Percentiles rank a stretch among this genome's conserved stretches.
Evolutionary conservation across 257 asterid genomes (phyloP).

Genomic region (Solanum arcanum): DNA sequence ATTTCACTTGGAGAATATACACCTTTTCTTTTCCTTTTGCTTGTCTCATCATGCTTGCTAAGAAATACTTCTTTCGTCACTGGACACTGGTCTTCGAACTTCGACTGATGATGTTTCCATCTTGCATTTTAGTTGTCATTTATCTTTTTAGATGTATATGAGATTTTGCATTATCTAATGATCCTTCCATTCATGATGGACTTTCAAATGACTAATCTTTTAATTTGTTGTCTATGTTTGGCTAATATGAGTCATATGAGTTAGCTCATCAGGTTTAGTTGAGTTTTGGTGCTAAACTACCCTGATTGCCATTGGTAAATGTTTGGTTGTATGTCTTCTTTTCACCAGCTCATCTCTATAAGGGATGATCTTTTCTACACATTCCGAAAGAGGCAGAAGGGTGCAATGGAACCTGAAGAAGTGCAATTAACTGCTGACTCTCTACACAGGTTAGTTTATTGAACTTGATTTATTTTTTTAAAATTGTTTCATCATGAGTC

Average conservation of each 20-base stretch:
- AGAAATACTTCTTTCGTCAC: background rate
- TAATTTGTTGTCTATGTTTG: background rate
- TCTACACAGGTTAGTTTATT: slow-evolving; percentile 62
- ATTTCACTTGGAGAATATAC: background rate
- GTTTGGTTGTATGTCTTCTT: background rate
- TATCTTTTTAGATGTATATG: background rate
- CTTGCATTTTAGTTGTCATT: background rate
- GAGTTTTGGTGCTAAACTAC: background rate
- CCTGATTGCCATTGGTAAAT: background rate
- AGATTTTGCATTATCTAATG: background rate
- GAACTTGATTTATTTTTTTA: background rate
- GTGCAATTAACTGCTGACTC: slow-evolving; percentile 90
- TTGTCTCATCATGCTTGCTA: background rate
- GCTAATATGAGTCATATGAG: background rate
- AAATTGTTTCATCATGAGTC: background rate
- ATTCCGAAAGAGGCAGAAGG: slow-evolving; percentile 86
- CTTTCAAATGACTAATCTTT: background rate
- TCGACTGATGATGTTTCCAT: background rate
- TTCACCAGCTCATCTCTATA: slow-evolving; percentile 58
- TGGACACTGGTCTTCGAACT: background rate
- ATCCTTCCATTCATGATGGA: background rate
- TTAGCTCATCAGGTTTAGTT: background rate
- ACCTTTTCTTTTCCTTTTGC: background rate
- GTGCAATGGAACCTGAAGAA: slow-evolving; percentile 90
- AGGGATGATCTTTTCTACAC: slow-evolving; percentile 97